Conservation (phyloP, 257 asterid genomes). For the Scutellaria minor region DNA sequence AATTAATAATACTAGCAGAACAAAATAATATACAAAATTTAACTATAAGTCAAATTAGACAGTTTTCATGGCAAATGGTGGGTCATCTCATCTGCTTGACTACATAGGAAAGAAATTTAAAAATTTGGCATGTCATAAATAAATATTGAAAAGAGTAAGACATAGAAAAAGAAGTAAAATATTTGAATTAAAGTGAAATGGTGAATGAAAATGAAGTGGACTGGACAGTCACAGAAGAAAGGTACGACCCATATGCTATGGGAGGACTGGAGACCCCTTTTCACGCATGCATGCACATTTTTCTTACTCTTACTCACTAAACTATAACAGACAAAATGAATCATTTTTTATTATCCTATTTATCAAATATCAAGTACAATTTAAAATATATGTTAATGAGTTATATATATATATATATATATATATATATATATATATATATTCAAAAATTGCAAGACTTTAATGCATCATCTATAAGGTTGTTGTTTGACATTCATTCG, state of each 20-base stretch:
- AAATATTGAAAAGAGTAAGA: constrained; percentile 37
- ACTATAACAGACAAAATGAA: neutral
- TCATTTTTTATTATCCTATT: neutral
- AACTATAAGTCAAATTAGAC: neutral
- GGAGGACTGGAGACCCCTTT: constrained; percentile 25
- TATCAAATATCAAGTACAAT: neutral
- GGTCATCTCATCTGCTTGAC: neutral
- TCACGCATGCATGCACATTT: constrained; percentile 45
- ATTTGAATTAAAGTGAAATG: constrained; percentile 51
- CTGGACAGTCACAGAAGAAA: constrained; percentile 37
- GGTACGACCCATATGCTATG: constrained; percentile 36
- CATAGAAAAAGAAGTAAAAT: constrained; percentile 23
- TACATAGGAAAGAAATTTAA: no score
- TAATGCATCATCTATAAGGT: no score
- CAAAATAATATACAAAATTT: neutral
- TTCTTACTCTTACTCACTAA: neutral
- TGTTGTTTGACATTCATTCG: no score
- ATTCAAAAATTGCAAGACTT: no score
- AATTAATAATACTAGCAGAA: neutral
- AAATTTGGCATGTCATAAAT: constrained; percentile 21
- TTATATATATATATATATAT: no score
- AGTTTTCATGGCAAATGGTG: neutral
- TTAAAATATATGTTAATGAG: no score
- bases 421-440: no score
- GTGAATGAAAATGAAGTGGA: constrained; percentile 41